Evolutionary conservation across 352 stramenopile species (phyloP).

Genomic region (Peronospora destructor): DNA sequence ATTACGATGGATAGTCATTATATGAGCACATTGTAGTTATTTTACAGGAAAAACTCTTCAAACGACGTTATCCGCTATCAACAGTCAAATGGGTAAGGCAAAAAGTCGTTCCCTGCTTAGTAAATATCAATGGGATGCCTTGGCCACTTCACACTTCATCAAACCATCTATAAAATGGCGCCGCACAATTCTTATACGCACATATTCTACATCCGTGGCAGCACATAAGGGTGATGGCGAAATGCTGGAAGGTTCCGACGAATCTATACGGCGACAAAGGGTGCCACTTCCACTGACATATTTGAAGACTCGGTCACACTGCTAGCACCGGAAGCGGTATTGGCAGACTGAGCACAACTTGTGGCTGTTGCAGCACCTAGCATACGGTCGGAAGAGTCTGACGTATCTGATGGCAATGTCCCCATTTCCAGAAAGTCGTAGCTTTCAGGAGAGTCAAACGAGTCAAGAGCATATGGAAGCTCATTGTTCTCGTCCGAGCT

Average conservation of each 20-base stretch:
- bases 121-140: slow-evolving; percentile 29
- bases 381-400: slow-evolving; percentile 39
- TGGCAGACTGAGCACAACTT: slow-evolving; percentile 21
- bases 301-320: slow-evolving; percentile 15
- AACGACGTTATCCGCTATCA: background rate
- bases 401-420: slow-evolving; percentile 60
- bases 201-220: slow-evolving; percentile 27
- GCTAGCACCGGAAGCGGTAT: slow-evolving; percentile 7
- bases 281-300: slow-evolving; percentile 15
- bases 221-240: background rate
- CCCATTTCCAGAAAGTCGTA: slow-evolving; percentile 55
- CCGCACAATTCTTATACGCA: slow-evolving; percentile 15
- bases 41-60: background rate
- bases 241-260: slow-evolving; percentile 1
- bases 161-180: slow-evolving; percentile 11
- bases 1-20: no score
- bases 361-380: slow-evolving; percentile 30
- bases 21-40: no score
- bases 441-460: slow-evolving; percentile 44
- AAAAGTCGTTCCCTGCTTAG: slow-evolving; percentile 16
- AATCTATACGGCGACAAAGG: slow-evolving; percentile 25
- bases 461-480: slow-evolving; percentile 56
- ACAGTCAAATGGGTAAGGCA: background rate
- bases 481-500: slow-evolving; percentile 48
- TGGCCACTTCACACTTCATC: slow-evolving; percentile 16